Conservation (phyloP, 2,329 filamentous ascomycete genomes). For the Graphiopsis chlorocephala region DNA sequence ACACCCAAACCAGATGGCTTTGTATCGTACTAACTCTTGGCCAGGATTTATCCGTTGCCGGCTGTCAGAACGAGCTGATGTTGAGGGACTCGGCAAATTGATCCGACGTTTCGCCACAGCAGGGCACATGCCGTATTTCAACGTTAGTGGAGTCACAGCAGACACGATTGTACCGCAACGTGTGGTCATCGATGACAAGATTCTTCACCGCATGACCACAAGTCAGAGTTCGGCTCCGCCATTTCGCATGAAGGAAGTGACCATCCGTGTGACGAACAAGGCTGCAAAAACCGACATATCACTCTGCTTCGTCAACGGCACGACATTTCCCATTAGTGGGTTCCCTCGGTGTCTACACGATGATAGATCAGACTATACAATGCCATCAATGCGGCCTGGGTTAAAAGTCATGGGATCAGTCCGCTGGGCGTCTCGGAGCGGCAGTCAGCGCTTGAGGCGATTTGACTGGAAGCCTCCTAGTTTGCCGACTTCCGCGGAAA, state of each 20-base stretch:
- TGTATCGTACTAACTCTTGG: not conserved
- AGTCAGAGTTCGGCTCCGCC: not conserved
- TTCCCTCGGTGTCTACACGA: conserved; percentile 4
- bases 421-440: conserved; percentile 6
- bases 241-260: conserved; percentile 5
- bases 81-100: conserved; percentile 5
- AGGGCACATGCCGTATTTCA: not conserved
- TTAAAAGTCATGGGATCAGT: not conserved
- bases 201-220: conserved; percentile 1
- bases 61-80: not conserved
- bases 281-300: conserved; percentile 4
- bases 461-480: conserved; percentile 11
- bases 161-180: not conserved
- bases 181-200: not conserved
- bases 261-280: not conserved
- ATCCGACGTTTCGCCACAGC: not conserved
- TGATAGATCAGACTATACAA: not conserved
- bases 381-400: not conserved
- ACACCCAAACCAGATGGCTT: not conserved
- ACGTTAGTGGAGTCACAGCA: not conserved
- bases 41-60: conserved; percentile 7
- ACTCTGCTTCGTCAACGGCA: conserved; percentile 1
- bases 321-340: not conserved
- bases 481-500: not conserved
- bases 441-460: conserved; percentile 1